A percentile compares a stretch with the other conserved stretches of the same genome.
phyloP scores from a whole-genome alignment of 495 filamentous ascomycete genomes.

The Penicillium argentinense region DNA sequence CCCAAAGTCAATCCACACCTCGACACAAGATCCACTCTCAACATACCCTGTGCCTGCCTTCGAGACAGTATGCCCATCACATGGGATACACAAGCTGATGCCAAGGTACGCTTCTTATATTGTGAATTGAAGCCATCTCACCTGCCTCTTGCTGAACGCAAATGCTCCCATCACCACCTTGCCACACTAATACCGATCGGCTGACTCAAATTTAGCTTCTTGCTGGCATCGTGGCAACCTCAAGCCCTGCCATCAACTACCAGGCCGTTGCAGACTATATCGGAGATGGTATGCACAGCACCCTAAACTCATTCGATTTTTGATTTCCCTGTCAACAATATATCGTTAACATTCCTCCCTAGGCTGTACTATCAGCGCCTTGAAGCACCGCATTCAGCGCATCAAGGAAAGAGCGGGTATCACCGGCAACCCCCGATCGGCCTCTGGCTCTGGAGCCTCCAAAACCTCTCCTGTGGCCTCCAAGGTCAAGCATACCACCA shows the following conservation, averaged over 20 bases:
- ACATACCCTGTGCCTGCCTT: background rate
- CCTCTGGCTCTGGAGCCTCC: no score
- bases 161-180: background rate
- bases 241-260: background rate
- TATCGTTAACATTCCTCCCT: background rate
- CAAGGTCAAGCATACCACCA: no score
- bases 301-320: background rate
- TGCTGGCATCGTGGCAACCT: background rate
- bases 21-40: background rate
- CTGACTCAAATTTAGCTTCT: slow-evolving; percentile 6
- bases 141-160: background rate
- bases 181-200: background rate
- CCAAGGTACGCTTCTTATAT: slow-evolving; percentile 5
- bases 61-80: slow-evolving; percentile 1
- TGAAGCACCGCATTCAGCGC: slow-evolving; percentile 13
- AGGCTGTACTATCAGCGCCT: slow-evolving; percentile 10
- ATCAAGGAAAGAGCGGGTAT: slow-evolving; percentile 4
- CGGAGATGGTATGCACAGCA: slow-evolving; percentile 2
- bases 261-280: slow-evolving; percentile 1
- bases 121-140: background rate
- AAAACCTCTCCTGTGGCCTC: no score
- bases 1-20: no score
- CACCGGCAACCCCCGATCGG: background rate
- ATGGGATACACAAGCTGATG: slow-evolving; percentile 7
- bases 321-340: background rate